Evolutionary conservation across 495 filamentous ascomycete species (phyloP).

Genomic region (Cairneyella variabilis): DNA sequence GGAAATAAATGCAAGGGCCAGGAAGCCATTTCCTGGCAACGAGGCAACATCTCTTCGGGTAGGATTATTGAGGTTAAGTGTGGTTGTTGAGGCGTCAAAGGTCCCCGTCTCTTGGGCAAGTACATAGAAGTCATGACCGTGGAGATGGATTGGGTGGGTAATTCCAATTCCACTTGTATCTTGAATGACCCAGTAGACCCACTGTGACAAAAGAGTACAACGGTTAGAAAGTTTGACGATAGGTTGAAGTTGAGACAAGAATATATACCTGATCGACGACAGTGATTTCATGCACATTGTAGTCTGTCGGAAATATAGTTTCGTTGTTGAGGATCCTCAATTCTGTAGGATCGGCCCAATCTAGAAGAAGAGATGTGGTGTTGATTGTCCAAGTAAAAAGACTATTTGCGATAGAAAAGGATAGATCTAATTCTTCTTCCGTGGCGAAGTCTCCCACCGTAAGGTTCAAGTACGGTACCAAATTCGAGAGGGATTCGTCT

Average conservation of each 20-base stretch:
- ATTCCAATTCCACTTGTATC: conserved; percentile 13
- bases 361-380: not conserved
- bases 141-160: conserved; percentile 58
- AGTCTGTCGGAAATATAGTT: too few relatives aligned
- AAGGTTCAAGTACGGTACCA: not conserved
- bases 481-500: not conserved
- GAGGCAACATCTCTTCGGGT: conserved; percentile 53
- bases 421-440: not conserved
- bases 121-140: conserved; percentile 56
- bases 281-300: too few relatives aligned
- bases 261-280: too few relatives aligned
- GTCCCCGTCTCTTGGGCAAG: conserved; percentile 35
- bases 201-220: not conserved
- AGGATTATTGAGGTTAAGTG: conserved; percentile 40
- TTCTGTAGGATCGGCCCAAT: not conserved
- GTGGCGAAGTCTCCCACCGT: not conserved
- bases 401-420: not conserved
- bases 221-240: not conserved
- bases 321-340: too few relatives aligned
- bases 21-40: conserved; percentile 40
- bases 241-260: too few relatives aligned
- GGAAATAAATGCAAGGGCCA: conserved; percentile 46
- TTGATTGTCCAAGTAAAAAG: not conserved
- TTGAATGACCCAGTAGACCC: not conserved
- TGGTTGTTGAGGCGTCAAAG: conserved; percentile 17